A percentile compares a stretch with the other conserved stretches of the same genome.
phyloP scores from a whole-genome alignment of 2,329 filamentous ascomycete species.

The Nemania serpens region DNA sequence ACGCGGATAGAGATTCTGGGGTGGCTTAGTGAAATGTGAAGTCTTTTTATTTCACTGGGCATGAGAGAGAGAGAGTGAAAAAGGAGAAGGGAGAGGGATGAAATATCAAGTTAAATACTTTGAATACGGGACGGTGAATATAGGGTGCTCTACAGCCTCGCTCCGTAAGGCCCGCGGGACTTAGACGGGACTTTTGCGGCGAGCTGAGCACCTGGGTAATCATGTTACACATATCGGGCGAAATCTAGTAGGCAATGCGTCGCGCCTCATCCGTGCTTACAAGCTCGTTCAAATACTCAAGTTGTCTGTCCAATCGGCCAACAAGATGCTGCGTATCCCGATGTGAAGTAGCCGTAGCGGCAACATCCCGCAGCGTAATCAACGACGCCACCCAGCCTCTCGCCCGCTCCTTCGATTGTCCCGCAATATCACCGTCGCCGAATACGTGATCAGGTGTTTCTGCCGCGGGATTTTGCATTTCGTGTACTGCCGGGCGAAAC shows the following conservation, averaged over 20 bases:
- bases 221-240: too few relatives aligned
- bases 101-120: constrained; percentile 1
- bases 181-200: constrained; percentile 12
- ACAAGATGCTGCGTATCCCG: constrained; percentile 11
- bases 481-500: neutral
- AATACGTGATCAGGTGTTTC: neutral
- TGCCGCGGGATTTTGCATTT: neutral
- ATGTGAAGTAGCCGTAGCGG: constrained; percentile 15
- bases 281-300: constrained; percentile 1
- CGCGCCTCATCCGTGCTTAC: neutral
- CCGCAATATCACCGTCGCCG: neutral
- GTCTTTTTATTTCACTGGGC: neutral
- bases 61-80: neutral
- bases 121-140: neutral
- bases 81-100: neutral
- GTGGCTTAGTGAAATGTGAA: neutral
- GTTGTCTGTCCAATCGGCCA: constrained; percentile 5
- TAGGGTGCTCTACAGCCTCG: neutral
- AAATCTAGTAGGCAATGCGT: too few relatives aligned
- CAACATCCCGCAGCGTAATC: constrained; percentile 9
- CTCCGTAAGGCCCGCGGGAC: constrained; percentile 2
- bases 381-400: constrained; percentile 16
- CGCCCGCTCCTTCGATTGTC: constrained; percentile 1
- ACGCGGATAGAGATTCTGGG: neutral
- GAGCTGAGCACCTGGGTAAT: too few relatives aligned